Evolutionary conservation across 495 filamentous ascomycete species (phyloP).

Genomic region (Penicillium angulare): DNA sequence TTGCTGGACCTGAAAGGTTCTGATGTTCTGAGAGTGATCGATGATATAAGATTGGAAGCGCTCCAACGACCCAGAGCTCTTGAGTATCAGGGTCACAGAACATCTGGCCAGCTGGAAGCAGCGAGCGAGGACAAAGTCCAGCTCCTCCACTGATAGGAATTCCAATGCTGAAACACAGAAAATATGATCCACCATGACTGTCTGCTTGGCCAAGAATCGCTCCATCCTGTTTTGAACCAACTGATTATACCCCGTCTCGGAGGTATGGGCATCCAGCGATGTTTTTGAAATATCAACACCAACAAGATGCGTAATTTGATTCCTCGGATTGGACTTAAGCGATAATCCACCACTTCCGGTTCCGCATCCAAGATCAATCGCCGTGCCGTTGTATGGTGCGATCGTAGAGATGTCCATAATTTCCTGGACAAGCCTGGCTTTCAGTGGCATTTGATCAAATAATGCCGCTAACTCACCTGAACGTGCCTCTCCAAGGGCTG

Average conservation of each 20-base stretch:
- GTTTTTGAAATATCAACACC: constrained; percentile 6
- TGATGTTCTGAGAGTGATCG: constrained; percentile 1
- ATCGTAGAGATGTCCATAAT: neutral
- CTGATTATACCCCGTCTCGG: neutral
- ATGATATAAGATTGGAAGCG: neutral
- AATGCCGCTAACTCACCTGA: neutral
- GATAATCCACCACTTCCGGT: neutral
- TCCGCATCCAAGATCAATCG: constrained; percentile 14
- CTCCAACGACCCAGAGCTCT: too few species aligned
- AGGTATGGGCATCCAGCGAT: neutral
- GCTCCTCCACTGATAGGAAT: constrained; percentile 6
- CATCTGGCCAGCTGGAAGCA: constrained; percentile 6
- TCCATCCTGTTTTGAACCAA: constrained; percentile 7
- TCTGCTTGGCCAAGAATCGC: neutral
- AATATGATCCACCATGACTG: constrained; percentile 8
- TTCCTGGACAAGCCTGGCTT: too few species aligned
- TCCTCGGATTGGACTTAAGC: neutral
- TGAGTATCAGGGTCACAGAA: neutral
- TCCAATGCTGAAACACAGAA: constrained; percentile 8
- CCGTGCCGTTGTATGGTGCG: neutral
- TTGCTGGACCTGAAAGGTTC: constrained; percentile 1
- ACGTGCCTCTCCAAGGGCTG: neutral
- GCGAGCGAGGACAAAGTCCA: constrained; percentile 10
- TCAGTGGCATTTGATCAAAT: neutral
- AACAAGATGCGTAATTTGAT: neutral